Evolutionary conservation across 2,329 filamentous ascomycete genomes (phyloP).

Genomic region (Venturia nashicola): DNA sequence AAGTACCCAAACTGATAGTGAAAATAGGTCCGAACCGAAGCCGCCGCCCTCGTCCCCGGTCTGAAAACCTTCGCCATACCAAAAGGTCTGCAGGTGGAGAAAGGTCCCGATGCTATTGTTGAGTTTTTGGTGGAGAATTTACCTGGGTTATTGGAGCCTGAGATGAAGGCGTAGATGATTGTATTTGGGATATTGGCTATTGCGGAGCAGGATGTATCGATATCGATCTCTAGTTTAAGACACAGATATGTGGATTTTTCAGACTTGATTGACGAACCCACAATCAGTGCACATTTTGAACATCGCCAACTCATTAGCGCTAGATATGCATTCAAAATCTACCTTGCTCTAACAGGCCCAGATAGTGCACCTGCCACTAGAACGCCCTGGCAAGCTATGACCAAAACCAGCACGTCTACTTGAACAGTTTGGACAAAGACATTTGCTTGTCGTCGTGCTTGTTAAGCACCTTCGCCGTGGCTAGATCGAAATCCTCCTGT

Average conservation of each 20-base stretch:
- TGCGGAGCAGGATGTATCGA: no score
- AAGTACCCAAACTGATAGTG: no score
- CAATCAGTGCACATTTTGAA: not conserved
- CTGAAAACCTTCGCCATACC: conserved; percentile 42
- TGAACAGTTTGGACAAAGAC: conserved; percentile 78
- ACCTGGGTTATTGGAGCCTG: conserved; percentile 3
- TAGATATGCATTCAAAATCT: not conserved
- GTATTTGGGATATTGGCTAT: no score
- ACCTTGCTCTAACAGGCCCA: not conserved
- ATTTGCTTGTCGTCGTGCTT: conserved; percentile 99
- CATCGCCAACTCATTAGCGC: not conserved
- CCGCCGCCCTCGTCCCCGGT: conserved; percentile 31
- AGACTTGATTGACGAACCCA: no score
- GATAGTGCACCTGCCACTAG: not conserved
- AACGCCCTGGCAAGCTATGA: not conserved
- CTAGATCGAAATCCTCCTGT: conserved; percentile 96
- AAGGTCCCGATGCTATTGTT: conserved; percentile 43
- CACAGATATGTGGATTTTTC: no score
- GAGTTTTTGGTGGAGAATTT: conserved; percentile 33
- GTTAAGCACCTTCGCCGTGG: conserved; percentile 98
- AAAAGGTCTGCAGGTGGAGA: conserved; percentile 40
- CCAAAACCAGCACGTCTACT: conserved; percentile 32
- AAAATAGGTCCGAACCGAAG: conserved; percentile 28
- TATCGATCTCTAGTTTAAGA: no score
- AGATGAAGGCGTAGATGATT: not conserved